These are phyloP conservation scores for Trichoderma semiorbis DNA, from an alignment of 2,329 filamentous ascomycete species.

Conservation along the genomic window DNA sequence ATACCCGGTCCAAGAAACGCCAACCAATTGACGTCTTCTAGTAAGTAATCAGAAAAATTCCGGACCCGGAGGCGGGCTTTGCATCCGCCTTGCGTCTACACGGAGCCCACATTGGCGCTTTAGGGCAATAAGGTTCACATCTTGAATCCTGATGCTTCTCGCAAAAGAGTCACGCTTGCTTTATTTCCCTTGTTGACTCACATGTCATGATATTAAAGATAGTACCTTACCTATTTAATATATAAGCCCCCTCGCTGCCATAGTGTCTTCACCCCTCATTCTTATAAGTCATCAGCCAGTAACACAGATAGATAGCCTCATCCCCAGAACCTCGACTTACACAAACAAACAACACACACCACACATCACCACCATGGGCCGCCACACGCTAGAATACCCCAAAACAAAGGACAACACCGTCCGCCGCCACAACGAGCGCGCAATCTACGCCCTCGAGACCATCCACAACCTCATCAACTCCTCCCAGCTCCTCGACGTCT, in stretches of 20 bases:
- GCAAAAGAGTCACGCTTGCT: neutral
- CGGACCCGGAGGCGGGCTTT: neutral
- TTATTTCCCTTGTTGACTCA: neutral
- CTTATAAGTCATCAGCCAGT: neutral
- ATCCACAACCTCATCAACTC: conserved; percentile 75
- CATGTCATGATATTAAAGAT: neutral
- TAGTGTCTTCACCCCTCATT: neutral
- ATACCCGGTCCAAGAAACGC: neutral
- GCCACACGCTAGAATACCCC: conserved; percentile 54
- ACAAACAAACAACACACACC: neutral
- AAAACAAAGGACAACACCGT: conserved; percentile 62
- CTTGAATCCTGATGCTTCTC: neutral
- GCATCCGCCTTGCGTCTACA: neutral
- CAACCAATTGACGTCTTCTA: neutral
- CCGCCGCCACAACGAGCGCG: conserved; percentile 63
- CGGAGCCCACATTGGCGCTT: neutral
- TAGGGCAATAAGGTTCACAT: neutral
- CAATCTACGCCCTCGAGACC: conserved; percentile 66
- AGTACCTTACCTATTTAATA: neutral
- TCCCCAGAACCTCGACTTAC: neutral
- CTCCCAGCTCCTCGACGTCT: conserved; percentile 73
- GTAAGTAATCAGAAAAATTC: neutral
- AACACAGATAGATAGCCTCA: neutral
- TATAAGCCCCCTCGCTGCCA: neutral
- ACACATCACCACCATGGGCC: conserved; percentile 31